Percentiles rank a stretch among this genome's conserved stretches.
These are phyloP conservation scores for Simplicillium sp. DNA, from an alignment of 2,329 filamentous ascomycete species.

Conservation along the genomic window DNA sequence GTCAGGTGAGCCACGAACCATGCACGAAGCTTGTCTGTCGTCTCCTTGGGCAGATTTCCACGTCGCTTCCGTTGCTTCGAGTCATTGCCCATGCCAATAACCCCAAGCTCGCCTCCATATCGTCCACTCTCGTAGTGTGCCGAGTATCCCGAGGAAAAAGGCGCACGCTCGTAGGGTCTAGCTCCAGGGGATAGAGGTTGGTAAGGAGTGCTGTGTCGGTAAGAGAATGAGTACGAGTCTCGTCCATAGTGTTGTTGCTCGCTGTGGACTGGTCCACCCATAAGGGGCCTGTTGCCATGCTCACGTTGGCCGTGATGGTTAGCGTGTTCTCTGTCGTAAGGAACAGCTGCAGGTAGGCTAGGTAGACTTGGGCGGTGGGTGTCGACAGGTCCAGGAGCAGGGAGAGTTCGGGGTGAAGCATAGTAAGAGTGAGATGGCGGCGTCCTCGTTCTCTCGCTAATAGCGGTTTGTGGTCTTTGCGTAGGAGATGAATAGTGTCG, in stretches of 20 bases:
- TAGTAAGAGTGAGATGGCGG: slow-evolving; percentile 2
- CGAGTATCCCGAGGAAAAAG: slow-evolving; percentile 32
- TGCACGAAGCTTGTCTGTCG: slow-evolving; percentile 67
- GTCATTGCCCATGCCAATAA: slow-evolving; percentile 28
- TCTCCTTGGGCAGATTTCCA: slow-evolving; percentile 84
- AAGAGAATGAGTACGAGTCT: slow-evolving; percentile 14
- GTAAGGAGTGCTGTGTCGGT: slow-evolving; percentile 30
- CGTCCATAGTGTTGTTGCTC: no score
- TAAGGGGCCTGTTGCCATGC: slow-evolving; percentile 3
- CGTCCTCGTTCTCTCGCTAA: slow-evolving; percentile 3
- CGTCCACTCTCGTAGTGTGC: slow-evolving; percentile 30
- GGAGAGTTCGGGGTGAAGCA: slow-evolving; percentile 15
- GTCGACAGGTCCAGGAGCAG: slow-evolving; percentile 1
- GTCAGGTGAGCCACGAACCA: slow-evolving; percentile 74
- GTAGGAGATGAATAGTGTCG: slow-evolving; percentile 25
- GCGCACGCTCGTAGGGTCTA: slow-evolving; percentile 31
- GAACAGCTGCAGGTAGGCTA: no score
- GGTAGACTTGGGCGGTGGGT: slow-evolving; percentile 13
- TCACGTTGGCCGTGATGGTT: slow-evolving; percentile 17
- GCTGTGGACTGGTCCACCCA: no score
- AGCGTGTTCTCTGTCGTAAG: no score
- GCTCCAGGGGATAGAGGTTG: slow-evolving; percentile 38
- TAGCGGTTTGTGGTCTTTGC: slow-evolving; percentile 5
- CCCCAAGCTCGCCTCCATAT: slow-evolving; percentile 25
- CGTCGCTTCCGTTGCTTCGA: slow-evolving; percentile 53